Evolutionary conservation across 129 eudicot species (phyloP).

Genomic region (Saposhnikovia divaricata): DNA sequence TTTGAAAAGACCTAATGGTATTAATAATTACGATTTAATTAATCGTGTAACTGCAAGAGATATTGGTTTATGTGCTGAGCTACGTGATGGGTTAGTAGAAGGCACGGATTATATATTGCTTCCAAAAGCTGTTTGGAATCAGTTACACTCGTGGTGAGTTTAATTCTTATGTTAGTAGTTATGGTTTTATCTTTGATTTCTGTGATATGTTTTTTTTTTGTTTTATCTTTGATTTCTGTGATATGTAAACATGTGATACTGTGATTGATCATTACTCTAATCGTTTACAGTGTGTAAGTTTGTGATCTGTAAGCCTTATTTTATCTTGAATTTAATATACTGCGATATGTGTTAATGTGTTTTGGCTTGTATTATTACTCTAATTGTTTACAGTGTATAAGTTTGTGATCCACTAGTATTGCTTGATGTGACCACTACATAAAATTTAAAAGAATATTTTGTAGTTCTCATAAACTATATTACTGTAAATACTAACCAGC

Average conservation of each 20-base stretch:
- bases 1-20: constrained; percentile 60
- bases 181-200: neutral
- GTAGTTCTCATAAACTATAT: too few species aligned
- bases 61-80: constrained; percentile 50
- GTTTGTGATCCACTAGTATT: neutral
- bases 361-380: neutral
- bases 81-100: constrained; percentile 85
- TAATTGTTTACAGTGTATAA: too few species aligned
- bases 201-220: neutral
- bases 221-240: neutral
- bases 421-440: too few species aligned
- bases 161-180: constrained; percentile 3
- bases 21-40: constrained; percentile 73
- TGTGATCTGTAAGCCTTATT: neutral
- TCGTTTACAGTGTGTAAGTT: neutral
- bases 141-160: constrained; percentile 72
- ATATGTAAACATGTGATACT: neutral
- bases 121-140: constrained; percentile 87
- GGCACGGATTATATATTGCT: constrained; percentile 89
- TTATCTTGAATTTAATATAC: neutral
- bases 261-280: neutral
- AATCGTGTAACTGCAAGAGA: constrained; percentile 38
- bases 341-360: neutral
- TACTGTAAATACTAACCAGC: too few species aligned
- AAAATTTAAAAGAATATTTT: too few species aligned